A percentile compares a stretch with the other conserved stretches of the same genome.
Evolutionary conservation across 164 flowering plant genomes (phyloP).

Genomic region (Dillenia suffruticosa): DNA sequence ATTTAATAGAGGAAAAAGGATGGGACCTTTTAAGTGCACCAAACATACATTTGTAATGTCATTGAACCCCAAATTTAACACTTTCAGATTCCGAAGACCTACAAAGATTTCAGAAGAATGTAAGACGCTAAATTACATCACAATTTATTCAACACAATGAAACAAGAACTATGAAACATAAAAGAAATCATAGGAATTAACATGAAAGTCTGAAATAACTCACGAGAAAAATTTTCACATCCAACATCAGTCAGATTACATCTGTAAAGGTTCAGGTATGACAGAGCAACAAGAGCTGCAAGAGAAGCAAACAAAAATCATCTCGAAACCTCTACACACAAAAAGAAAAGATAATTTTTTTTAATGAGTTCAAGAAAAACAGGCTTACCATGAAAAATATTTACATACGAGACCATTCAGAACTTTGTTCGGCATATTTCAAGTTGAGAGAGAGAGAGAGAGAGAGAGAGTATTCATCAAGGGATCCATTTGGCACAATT

Average conservation of each 20-base stretch:
- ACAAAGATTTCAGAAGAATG: conserved; percentile 2
- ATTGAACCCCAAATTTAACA: conserved; percentile 58
- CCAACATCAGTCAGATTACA: conserved; percentile 56
- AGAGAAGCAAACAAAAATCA: not conserved
- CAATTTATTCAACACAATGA: too few species aligned
- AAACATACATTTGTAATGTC: conserved; percentile 52
- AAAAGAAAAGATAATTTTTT: too few species aligned
- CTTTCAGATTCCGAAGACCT: conserved; percentile 43
- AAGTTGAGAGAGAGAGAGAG: too few species aligned
- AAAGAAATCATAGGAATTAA: too few species aligned
- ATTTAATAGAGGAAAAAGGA: not conserved
- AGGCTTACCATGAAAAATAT: too few species aligned
- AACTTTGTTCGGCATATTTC: too few species aligned
- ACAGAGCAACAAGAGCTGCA: conserved; percentile 53
- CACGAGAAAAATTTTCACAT: conserved; percentile 54
- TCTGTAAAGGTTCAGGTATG: conserved; percentile 56
- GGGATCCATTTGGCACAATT: too few species aligned
- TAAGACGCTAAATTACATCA: too few species aligned
- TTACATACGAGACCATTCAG: too few species aligned
- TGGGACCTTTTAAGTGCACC: conserved; percentile 52
- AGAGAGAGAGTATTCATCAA: too few species aligned
- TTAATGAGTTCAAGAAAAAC: too few species aligned
- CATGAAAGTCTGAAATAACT: conserved; percentile 10
- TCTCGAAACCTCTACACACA: not conserved
- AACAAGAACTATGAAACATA: too few species aligned